Evolutionary conservation across 2,329 filamentous ascomycete genomes (phyloP).

Genomic region (Ambrosiella cleistominuta): DNA sequence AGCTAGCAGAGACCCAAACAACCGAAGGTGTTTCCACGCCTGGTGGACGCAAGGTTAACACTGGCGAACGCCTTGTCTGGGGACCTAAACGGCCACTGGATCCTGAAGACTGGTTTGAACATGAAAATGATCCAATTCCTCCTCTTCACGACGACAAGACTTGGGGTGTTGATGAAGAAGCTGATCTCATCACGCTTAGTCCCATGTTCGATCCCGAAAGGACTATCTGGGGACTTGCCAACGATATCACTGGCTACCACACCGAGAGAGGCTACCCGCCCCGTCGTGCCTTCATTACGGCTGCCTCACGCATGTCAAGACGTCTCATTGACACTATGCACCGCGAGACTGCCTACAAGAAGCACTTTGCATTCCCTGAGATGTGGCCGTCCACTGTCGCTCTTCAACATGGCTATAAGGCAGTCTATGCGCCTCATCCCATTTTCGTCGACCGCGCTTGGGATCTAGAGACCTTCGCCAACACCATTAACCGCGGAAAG

Average conservation of each 20-base stretch:
- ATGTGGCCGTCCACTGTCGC: constrained; percentile 88
- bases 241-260: constrained; percentile 77
- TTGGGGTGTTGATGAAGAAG: constrained; percentile 83
- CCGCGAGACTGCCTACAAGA: constrained; percentile 65
- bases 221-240: constrained; percentile 65
- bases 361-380: constrained; percentile 83
- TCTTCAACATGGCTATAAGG: constrained; percentile 83
- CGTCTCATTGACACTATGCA: constrained; percentile 77
- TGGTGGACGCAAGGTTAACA: constrained; percentile 5
- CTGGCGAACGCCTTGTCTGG: constrained; percentile 51
- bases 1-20: constrained; percentile 21
- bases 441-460: constrained; percentile 76
- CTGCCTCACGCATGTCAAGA: constrained; percentile 65
- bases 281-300: constrained; percentile 76
- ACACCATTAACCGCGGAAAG: constrained; percentile 61
- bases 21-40: constrained; percentile 1
- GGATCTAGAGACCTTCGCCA: constrained; percentile 61
- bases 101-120: constrained; percentile 52
- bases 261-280: constrained; percentile 39
- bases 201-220: constrained; percentile 80
- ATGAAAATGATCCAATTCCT: constrained; percentile 55
- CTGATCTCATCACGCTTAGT: constrained; percentile 80
- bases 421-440: constrained; percentile 77
- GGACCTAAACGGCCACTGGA: constrained; percentile 57
- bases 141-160: constrained; percentile 55